Percentiles rank a stretch among this genome's conserved stretches.
These are phyloP conservation scores for Xylaria polymorpha DNA, from an alignment of 2,329 filamentous ascomycete genomes.

Conservation along the genomic window DNA sequence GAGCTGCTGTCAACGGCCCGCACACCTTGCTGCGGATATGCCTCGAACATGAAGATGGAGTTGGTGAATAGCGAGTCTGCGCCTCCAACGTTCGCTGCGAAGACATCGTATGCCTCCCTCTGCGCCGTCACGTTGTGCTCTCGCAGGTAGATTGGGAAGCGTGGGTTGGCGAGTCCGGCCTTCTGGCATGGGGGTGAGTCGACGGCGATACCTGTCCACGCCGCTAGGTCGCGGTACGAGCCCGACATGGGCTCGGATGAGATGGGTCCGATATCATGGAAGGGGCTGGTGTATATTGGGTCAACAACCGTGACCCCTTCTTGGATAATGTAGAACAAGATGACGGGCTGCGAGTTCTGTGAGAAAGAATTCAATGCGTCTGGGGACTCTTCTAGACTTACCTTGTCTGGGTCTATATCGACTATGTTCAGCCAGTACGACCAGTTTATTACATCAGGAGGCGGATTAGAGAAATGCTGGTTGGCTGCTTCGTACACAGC, in stretches of 20 bases:
- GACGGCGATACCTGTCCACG: conserved; percentile 31
- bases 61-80: conserved; percentile 48
- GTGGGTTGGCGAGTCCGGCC: conserved; percentile 38
- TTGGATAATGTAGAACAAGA: conserved; percentile 42
- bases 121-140: conserved; percentile 52
- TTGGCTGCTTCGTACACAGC: conserved; percentile 60
- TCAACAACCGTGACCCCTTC: conserved; percentile 40
- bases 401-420: conserved; percentile 34
- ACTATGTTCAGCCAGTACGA: conserved; percentile 36
- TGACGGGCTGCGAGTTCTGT: conserved; percentile 31
- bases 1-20: conserved; percentile 32
- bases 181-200: conserved; percentile 37
- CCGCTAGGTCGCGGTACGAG: conserved; percentile 33
- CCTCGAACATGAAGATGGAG: conserved; percentile 48
- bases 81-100: conserved; percentile 46
- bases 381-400: conserved; percentile 30
- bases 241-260: conserved; percentile 16
- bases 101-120: conserved; percentile 53
- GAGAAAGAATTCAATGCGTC: conserved; percentile 14
- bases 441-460: conserved; percentile 36
- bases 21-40: conserved; percentile 39
- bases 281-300: conserved; percentile 34
- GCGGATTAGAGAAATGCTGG: conserved; percentile 54
- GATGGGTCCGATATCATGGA: conserved; percentile 37
- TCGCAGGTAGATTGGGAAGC: conserved; percentile 43